Evolutionary conservation across 108 stramenopile genomes (phyloP).

Genomic region (Cyclotella cryptica): DNA sequence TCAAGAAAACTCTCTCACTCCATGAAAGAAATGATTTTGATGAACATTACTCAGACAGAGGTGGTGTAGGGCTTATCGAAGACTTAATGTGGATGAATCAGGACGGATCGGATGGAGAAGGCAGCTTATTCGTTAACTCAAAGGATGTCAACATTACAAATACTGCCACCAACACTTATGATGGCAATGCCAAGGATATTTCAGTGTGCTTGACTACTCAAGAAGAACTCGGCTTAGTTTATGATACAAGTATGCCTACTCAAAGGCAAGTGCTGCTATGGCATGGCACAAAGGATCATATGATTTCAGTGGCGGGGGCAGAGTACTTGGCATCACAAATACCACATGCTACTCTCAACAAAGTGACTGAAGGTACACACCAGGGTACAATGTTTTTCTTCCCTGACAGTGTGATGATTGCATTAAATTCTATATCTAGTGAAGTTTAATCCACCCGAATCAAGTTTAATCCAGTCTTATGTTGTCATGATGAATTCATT

Average conservation of each 20-base stretch:
- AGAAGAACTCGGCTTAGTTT: conserved; percentile 29
- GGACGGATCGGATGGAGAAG: conserved; percentile 21
- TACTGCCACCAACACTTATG: neutral
- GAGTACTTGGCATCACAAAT: conserved; percentile 27
- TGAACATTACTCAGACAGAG: conserved; percentile 15
- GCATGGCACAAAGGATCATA: conserved; percentile 39
- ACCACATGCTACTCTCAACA: conserved; percentile 3
- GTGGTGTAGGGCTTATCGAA: conserved; percentile 24
- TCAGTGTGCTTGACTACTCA: conserved; percentile 38
- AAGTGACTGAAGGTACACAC: conserved; percentile 28
- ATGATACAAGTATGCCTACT: conserved; percentile 11
- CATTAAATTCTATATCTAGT: conserved; percentile 26
- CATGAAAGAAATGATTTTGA: conserved; percentile 14
- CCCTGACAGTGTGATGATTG: conserved; percentile 20
- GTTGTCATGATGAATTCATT: too few relatives aligned
- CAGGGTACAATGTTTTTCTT: conserved; percentile 41
- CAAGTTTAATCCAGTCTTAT: too few relatives aligned
- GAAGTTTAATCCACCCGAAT: neutral
- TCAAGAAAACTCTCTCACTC: conserved; percentile 23
- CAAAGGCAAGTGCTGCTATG: conserved; percentile 31
- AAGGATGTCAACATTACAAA: neutral
- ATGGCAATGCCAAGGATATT: conserved; percentile 32
- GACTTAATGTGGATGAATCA: conserved; percentile 21
- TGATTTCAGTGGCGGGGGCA: conserved; percentile 30
- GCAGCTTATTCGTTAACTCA: conserved; percentile 25